Conservation (phyloP, 2,329 filamentous ascomycete species). For the Elsinoe necatrix region DNA sequence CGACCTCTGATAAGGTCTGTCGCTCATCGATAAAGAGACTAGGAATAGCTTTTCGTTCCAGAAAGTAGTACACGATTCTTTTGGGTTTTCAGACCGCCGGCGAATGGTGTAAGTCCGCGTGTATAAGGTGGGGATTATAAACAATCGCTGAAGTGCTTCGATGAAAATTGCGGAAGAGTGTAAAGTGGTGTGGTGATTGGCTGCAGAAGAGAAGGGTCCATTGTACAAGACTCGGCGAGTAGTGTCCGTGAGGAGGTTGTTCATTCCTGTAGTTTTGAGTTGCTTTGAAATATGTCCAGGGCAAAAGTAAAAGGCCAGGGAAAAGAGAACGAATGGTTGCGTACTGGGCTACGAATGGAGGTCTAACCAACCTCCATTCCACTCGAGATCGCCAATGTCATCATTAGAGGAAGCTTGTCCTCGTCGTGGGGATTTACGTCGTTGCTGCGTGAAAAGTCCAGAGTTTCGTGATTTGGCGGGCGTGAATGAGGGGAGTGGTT, state of each 20-base stretch:
- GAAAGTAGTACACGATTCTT: slow-evolving; percentile 1
- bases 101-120: slow-evolving; percentile 1
- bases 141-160: slow-evolving; percentile 11
- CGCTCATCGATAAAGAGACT: background rate
- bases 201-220: slow-evolving; percentile 8
- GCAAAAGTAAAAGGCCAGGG: slow-evolving; percentile 11
- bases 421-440: slow-evolving; percentile 15
- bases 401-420: slow-evolving; percentile 32
- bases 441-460: slow-evolving; percentile 19
- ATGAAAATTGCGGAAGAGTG: background rate
- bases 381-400: slow-evolving; percentile 76
- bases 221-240: slow-evolving; percentile 10
- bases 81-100: slow-evolving; percentile 11
- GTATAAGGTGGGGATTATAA: background rate
- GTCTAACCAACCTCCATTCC: slow-evolving; percentile 86
- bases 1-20: background rate
- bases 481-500: slow-evolving; percentile 18
- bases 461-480: slow-evolving; percentile 17
- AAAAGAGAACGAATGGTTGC: slow-evolving; percentile 10
- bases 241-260: slow-evolving; percentile 10
- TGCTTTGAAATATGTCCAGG: slow-evolving; percentile 16
- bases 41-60: slow-evolving; percentile 11
- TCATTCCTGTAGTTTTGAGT: slow-evolving; percentile 10
- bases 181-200: background rate
- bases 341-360: slow-evolving; percentile 49